Percentiles rank a stretch among this genome's conserved stretches.
phyloP scores from a whole-genome alignment of 208 protist genomes.

The Crithidia mellificae region DNA sequence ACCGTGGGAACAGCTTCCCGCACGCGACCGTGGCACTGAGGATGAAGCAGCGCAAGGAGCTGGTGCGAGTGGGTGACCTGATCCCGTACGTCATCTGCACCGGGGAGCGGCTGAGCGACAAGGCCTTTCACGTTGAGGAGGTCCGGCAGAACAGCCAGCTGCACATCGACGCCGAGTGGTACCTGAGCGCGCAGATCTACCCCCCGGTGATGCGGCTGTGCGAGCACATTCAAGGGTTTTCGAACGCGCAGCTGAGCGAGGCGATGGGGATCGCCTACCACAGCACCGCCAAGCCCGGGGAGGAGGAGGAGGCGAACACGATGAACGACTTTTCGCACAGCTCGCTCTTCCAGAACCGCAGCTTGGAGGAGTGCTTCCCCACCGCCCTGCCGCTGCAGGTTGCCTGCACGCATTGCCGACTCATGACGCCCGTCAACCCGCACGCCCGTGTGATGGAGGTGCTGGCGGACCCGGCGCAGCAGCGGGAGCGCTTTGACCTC shows the following conservation, averaged over 20 bases:
- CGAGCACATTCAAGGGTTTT: slow-evolving; percentile 93
- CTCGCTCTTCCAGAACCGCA: slow-evolving; percentile 68
- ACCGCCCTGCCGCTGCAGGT: slow-evolving; percentile 73
- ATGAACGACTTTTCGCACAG: slow-evolving; percentile 79
- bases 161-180: slow-evolving; percentile 94
- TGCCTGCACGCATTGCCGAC: slow-evolving; percentile 64
- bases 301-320: slow-evolving; percentile 31
- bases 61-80: slow-evolving; percentile 93
- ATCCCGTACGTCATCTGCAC: slow-evolving; percentile 98
- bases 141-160: slow-evolving; percentile 58
- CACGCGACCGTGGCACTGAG: slow-evolving; percentile 94
- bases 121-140: slow-evolving; percentile 90
- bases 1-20: slow-evolving; percentile 93
- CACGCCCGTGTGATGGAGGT: slow-evolving; percentile 74
- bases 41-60: slow-evolving; percentile 91
- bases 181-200: slow-evolving; percentile 93
- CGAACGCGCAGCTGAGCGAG: slow-evolving; percentile 76
- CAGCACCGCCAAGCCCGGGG: slow-evolving; percentile 23
- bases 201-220: slow-evolving; percentile 94
- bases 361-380: slow-evolving; percentile 78
- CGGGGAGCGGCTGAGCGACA: slow-evolving; percentile 58
- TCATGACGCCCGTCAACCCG: slow-evolving; percentile 75
- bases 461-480: slow-evolving; percentile 28
- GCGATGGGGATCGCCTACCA: slow-evolving; percentile 80
- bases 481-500: slow-evolving; percentile 56